Evolutionary conservation across 108 stramenopile species (phyloP).

Genomic region (Nitzschia inconspicua): DNA sequence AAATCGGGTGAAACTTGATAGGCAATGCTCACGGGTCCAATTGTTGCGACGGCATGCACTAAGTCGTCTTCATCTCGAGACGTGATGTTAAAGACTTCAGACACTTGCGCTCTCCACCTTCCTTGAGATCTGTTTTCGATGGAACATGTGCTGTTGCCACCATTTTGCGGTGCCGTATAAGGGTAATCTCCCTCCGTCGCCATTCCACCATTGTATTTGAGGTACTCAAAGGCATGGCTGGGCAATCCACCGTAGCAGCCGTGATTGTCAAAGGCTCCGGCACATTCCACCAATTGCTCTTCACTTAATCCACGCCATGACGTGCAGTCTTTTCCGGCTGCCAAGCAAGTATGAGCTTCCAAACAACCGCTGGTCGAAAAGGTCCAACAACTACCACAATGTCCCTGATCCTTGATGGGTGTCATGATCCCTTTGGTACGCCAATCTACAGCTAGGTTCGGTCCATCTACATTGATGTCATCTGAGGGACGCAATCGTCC

Average conservation of each 20-base stretch:
- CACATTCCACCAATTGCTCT: constrained; percentile 66
- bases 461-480: background rate
- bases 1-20: constrained; percentile 74
- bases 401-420: constrained; percentile 53
- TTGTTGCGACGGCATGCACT: constrained; percentile 42
- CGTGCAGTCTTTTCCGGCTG: constrained; percentile 30
- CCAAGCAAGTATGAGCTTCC: constrained; percentile 45
- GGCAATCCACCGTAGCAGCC: constrained; percentile 65
- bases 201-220: constrained; percentile 53
- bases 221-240: constrained; percentile 48
- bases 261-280: constrained; percentile 39
- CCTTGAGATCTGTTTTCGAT: background rate
- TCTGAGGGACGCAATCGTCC: no score
- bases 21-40: constrained; percentile 64
- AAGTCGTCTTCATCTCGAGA: constrained; percentile 43
- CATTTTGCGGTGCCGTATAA: constrained; percentile 31
- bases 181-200: constrained; percentile 32
- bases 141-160: background rate
- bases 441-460: constrained; percentile 41
- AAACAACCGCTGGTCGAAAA: constrained; percentile 51
- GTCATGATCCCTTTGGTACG: constrained; percentile 49
- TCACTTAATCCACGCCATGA: constrained; percentile 47
- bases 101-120: constrained; percentile 28
- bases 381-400: constrained; percentile 62
- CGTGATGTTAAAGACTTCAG: constrained; percentile 47